phyloP scores from a whole-genome alignment of 805 yeast genomes.

The Zygosaccharomyces bisporus region DNA sequence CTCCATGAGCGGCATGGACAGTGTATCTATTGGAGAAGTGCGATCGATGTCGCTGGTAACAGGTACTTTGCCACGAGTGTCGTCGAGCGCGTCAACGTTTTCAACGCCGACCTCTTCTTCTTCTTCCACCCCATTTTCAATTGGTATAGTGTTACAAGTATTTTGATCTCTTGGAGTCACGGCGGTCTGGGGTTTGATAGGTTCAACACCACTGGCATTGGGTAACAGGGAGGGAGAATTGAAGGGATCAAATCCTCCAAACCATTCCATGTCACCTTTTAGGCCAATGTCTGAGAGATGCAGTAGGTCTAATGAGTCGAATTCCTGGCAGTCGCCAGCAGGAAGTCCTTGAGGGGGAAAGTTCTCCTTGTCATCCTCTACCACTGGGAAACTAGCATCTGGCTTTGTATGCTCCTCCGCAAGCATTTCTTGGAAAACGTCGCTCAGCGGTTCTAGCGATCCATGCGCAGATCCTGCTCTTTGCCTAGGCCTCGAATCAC shows the following conservation, averaged over 20 bases:
- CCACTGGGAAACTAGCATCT: conserved; percentile 1
- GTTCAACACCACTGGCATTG: conserved; percentile 4
- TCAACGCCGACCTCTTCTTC: conserved; percentile 13
- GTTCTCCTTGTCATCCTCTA: conserved; percentile 30
- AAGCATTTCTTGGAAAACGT: conserved; percentile 9
- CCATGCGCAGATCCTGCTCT: conserved; percentile 9
- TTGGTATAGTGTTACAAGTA: conserved; percentile 19
- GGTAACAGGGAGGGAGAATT: conserved; percentile 14
- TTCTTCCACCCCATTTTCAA: conserved; percentile 10
- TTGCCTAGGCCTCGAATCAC: conserved; percentile 5
- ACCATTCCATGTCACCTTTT: conserved; percentile 25
- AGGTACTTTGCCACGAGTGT: conserved; percentile 7
- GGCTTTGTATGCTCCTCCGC: conserved; percentile 6
- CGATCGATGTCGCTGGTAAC: conserved; percentile 29
- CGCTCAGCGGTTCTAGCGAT: background rate
- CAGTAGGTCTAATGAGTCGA: conserved; percentile 14
- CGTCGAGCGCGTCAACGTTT: conserved; percentile 6
- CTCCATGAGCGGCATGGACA: conserved; percentile 37
- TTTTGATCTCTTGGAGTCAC: conserved; percentile 22
- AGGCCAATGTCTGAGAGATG: conserved; percentile 18
- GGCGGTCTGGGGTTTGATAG: conserved; percentile 9
- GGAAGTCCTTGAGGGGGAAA: conserved; percentile 20
- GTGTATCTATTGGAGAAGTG: conserved; percentile 34
- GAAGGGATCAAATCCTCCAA: conserved; percentile 24
- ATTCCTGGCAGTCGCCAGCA: conserved; percentile 2